Percentiles rank a stretch among this genome's conserved stretches.
phyloP scores from a whole-genome alignment of 2,329 filamentous ascomycete genomes.

The Huntiella omanensis region DNA sequence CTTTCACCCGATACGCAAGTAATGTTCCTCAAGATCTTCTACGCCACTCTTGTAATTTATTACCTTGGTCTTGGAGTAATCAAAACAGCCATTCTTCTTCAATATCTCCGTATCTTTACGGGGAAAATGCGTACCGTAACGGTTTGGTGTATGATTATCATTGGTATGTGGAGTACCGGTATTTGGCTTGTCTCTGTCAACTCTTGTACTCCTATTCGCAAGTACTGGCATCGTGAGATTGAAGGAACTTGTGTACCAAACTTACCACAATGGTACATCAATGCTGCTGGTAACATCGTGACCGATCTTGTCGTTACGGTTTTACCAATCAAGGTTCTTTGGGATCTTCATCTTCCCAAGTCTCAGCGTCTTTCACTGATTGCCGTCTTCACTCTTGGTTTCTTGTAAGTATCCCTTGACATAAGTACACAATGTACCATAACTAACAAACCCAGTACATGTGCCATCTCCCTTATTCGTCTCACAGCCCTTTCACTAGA shows the following conservation, averaged over 20 bases:
- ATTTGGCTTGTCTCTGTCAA: slow-evolving; percentile 11
- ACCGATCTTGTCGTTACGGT: slow-evolving; percentile 11
- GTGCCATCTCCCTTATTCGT: slow-evolving; percentile 15
- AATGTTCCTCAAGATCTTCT: slow-evolving; percentile 14
- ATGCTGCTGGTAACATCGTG: slow-evolving; percentile 13
- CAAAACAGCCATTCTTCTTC: slow-evolving; percentile 16
- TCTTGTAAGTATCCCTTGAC: slow-evolving; percentile 12
- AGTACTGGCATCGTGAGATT: slow-evolving; percentile 11
- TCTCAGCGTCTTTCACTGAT: slow-evolving; percentile 12
- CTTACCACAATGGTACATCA: slow-evolving; percentile 13
- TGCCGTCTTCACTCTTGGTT: slow-evolving; percentile 13
- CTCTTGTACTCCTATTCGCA: slow-evolving; percentile 11
- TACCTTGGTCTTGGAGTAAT: slow-evolving; percentile 13
- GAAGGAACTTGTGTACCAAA: slow-evolving; percentile 12
- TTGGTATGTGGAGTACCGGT: slow-evolving; percentile 11
- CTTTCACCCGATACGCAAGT: neutral
- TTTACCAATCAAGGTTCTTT: slow-evolving; percentile 13
- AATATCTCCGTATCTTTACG: slow-evolving; percentile 15
- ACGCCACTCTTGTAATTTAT: slow-evolving; percentile 14
- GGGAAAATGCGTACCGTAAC: slow-evolving; percentile 11
- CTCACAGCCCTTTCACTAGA: slow-evolving; percentile 13
- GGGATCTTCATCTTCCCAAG: slow-evolving; percentile 12
- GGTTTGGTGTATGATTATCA: slow-evolving; percentile 7
- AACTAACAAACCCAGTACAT: slow-evolving; percentile 12
- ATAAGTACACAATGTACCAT: too few species aligned